phyloP scores from a whole-genome alignment of 805 yeast genomes.

The Teunomyces gatunensis region DNA sequence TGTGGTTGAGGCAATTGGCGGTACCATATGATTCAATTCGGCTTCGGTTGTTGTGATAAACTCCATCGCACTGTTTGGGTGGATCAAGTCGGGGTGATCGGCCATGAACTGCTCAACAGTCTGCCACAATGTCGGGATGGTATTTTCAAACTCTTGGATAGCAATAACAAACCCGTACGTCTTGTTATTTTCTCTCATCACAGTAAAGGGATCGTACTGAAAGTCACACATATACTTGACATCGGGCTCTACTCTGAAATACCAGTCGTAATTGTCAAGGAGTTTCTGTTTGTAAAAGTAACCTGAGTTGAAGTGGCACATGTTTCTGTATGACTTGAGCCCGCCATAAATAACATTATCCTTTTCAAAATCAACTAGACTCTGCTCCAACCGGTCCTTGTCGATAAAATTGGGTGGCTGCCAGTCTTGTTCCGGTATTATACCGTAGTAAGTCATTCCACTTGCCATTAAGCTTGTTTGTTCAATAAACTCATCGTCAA shows the following conservation, averaged over 20 bases:
- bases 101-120: conserved; percentile 46
- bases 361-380: conserved; percentile 17
- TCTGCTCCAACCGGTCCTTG: conserved; percentile 22
- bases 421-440: conserved; percentile 42
- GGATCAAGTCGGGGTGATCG: conserved; percentile 43
- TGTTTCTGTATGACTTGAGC: conserved; percentile 51
- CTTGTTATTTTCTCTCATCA: conserved; percentile 41
- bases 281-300: conserved; percentile 48
- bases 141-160: conserved; percentile 51
- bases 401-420: conserved; percentile 37
- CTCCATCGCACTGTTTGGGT: conserved; percentile 45
- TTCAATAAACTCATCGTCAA: conserved; percentile 39
- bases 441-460: conserved; percentile 39
- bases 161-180: conserved; percentile 51
- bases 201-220: conserved; percentile 51
- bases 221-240: conserved; percentile 56
- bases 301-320: conserved; percentile 78
- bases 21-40: conserved; percentile 20
- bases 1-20: conserved; percentile 11
- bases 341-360: conserved; percentile 45
- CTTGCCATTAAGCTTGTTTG: conserved; percentile 45
- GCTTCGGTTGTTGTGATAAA: conserved; percentile 47
- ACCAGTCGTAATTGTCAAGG: conserved; percentile 48
- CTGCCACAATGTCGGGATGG: conserved; percentile 52
- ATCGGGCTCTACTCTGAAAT: conserved; percentile 62